Conservation (phyloP, 768 basidiomycete genomes). For the Russula lepida region DNA sequence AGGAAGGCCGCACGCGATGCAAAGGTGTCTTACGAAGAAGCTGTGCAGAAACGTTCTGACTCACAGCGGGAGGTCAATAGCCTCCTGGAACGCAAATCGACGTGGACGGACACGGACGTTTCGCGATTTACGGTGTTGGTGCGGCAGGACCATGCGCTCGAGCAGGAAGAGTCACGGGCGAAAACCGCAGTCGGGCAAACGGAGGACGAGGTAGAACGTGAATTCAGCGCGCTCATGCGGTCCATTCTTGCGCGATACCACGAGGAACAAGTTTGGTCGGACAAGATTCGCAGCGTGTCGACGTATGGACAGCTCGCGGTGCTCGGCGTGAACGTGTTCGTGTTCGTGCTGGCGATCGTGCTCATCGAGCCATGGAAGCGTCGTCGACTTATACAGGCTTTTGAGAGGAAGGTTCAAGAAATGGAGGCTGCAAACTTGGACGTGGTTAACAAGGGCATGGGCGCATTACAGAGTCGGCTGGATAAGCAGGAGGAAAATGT, state of each 20-base stretch:
- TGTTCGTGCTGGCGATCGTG: constrained; percentile 84
- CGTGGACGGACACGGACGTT: constrained; percentile 89
- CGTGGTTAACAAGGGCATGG: background rate
- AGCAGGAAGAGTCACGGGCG: constrained; percentile 66
- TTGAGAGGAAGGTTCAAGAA: constrained; percentile 71
- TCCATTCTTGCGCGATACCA: constrained; percentile 88
- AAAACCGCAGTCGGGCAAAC: constrained; percentile 58
- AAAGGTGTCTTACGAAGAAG: constrained; percentile 68
- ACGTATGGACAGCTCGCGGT: constrained; percentile 88
- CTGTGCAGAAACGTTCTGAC: constrained; percentile 70
- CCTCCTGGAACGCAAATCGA: constrained; percentile 84
- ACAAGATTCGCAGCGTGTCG: constrained; percentile 93
- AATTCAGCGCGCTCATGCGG: constrained; percentile 82
- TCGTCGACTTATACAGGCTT: constrained; percentile 72
- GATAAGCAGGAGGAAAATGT: constrained; percentile 13
- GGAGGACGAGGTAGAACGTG: constrained; percentile 77
- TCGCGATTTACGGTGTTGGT: constrained; percentile 83
- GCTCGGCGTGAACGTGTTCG: constrained; percentile 77
- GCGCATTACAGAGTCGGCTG: constrained; percentile 3
- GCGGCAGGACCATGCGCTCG: constrained; percentile 79
- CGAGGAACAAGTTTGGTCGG: constrained; percentile 98
- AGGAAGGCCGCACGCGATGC: constrained; percentile 61
- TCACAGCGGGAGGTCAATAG: constrained; percentile 96
- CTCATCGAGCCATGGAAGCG: constrained; percentile 98
- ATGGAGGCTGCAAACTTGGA: constrained; percentile 37